Evolutionary conservation across 1,284 basidiomycete species (phyloP).

Genomic region (Microstroma glucosiphilum): DNA sequence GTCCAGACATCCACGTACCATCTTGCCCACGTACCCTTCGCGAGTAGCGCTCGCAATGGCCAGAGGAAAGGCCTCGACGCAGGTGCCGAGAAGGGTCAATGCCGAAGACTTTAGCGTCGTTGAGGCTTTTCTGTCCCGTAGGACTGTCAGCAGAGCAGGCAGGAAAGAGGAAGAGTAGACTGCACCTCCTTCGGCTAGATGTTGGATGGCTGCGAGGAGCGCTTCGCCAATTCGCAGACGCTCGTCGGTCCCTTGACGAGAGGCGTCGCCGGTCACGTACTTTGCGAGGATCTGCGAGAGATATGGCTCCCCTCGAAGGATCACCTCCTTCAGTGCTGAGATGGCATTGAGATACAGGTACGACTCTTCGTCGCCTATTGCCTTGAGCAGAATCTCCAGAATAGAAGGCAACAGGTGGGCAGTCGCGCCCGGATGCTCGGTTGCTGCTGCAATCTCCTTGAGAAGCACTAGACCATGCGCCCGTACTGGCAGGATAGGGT

Average conservation of each 20-base stretch:
- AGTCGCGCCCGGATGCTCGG: slow-evolving; percentile 16
- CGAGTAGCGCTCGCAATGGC: slow-evolving; percentile 20
- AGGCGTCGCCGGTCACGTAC: neutral
- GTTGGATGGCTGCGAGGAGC: slow-evolving; percentile 68
- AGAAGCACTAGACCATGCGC: slow-evolving; percentile 66
- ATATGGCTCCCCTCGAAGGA: slow-evolving; percentile 25
- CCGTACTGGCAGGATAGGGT: slow-evolving; percentile 87
- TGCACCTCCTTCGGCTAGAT: slow-evolving; percentile 66
- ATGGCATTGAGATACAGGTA: slow-evolving; percentile 91
- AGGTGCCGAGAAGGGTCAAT: slow-evolving; percentile 41
- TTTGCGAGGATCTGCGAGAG: neutral
- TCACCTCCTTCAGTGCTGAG: slow-evolving; percentile 67
- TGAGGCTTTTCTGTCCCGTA: slow-evolving; percentile 31
- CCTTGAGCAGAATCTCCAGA: slow-evolving; percentile 76
- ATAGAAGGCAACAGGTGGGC: slow-evolving; percentile 66
- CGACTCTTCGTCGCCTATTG: slow-evolving; percentile 83
- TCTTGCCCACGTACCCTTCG: slow-evolving; percentile 7
- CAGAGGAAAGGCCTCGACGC: slow-evolving; percentile 37
- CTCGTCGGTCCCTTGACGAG: neutral
- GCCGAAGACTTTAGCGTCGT: slow-evolving; percentile 40
- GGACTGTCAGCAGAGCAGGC: slow-evolving; percentile 27
- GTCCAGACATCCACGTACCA: slow-evolving; percentile 32
- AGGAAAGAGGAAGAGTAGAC: slow-evolving; percentile 53
- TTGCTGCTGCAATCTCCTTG: slow-evolving; percentile 43
- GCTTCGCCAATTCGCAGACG: slow-evolving; percentile 82